Evolutionary conservation across 2,329 filamentous ascomycete genomes (phyloP).

Genomic region (Botrytis aclada): DNA sequence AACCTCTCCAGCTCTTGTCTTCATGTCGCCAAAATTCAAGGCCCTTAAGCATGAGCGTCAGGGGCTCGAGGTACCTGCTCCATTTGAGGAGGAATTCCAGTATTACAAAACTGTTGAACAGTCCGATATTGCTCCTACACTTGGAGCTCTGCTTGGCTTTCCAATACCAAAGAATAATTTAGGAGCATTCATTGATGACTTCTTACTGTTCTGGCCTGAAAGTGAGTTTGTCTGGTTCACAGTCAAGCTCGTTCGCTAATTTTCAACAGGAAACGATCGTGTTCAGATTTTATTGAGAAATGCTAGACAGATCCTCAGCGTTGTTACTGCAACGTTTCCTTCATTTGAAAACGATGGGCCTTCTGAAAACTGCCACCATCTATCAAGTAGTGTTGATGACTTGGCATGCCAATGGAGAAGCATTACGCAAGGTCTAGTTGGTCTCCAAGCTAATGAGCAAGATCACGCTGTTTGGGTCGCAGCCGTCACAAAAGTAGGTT

Average conservation of each 20-base stretch:
- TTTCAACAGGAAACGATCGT: slow-evolving; percentile 48
- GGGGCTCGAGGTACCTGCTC: slow-evolving; percentile 49
- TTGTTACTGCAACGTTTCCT: slow-evolving; percentile 71
- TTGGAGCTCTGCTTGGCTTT: slow-evolving; percentile 82
- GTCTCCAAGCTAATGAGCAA: slow-evolving; percentile 26
- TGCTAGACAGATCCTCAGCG: slow-evolving; percentile 72
- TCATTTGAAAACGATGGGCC: slow-evolving; percentile 43
- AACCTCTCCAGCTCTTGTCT: slow-evolving; percentile 88
- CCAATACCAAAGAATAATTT: slow-evolving; percentile 88
- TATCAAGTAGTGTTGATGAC: slow-evolving; percentile 44
- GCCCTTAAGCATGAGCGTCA: slow-evolving; percentile 62
- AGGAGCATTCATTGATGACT: slow-evolving; percentile 76
- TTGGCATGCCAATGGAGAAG: slow-evolving; percentile 68
- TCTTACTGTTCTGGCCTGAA: slow-evolving; percentile 72
- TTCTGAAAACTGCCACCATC: slow-evolving; percentile 26
- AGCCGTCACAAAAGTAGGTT: slow-evolving; percentile 44
- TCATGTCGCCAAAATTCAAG: slow-evolving; percentile 80
- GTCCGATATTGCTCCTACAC: slow-evolving; percentile 86
- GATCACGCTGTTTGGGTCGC: slow-evolving; percentile 44
- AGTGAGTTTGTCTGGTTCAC: slow-evolving; percentile 44
- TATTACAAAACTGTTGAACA: slow-evolving; percentile 88
- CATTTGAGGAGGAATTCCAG: slow-evolving; percentile 66
- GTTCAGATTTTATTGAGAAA: slow-evolving; percentile 72
- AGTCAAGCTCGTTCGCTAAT: slow-evolving; percentile 20
- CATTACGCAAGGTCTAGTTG: slow-evolving; percentile 34